Base-by-base conservation (phyloP, 2,329 filamentous ascomycete species). In the Aspergillus piperis region DNA sequence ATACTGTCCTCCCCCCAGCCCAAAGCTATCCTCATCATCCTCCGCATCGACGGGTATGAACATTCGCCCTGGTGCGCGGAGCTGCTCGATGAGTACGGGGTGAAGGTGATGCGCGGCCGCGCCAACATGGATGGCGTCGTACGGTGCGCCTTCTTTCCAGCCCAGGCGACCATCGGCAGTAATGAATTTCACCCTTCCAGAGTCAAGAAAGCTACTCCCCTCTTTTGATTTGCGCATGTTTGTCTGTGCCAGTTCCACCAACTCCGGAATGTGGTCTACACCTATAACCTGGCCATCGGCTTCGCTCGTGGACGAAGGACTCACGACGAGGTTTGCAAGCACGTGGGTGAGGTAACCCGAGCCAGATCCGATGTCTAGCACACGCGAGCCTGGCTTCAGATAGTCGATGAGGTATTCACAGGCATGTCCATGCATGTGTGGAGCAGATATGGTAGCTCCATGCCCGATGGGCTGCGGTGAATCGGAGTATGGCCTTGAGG, bases 121-220 rank as follows among this genome's bases (percentile, higher is more conserved):
- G 0, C 95, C 95, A 2, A 98, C 95, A 73, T 98, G 95, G 61
- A 99, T 98, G 2, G 90, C 93, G 82, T 98, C 92, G 82, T 94
- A 99, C 0, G 87, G 62, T 78, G 85, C 69, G 70, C 78, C 59
- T 77, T 83, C 84, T 2, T 81, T 70, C 83, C 84, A 89, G 1
- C 90, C 90, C 63, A 84, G 82, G 5, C 90, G 77, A 1, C 90
- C 90, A 77, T 97, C 93, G 0, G 87, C 92, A 0, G 86, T 82
- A 1, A 93, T 82, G 71, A 96, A 96, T 59, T 81, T 80, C 44
- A 93, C 90, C 5, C 82, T 84, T 0, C 88, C 90, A 0, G 75
- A 79, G 1, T 83, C 82, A 13, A 97, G 75, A 57, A 96, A 76
- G 10, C 73, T 71, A 8, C 78, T 75, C 0, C 90, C 90, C 44